phyloP scores from a whole-genome alignment of 2,329 filamentous ascomycete species.

The Neonectria magnoliae region DNA sequence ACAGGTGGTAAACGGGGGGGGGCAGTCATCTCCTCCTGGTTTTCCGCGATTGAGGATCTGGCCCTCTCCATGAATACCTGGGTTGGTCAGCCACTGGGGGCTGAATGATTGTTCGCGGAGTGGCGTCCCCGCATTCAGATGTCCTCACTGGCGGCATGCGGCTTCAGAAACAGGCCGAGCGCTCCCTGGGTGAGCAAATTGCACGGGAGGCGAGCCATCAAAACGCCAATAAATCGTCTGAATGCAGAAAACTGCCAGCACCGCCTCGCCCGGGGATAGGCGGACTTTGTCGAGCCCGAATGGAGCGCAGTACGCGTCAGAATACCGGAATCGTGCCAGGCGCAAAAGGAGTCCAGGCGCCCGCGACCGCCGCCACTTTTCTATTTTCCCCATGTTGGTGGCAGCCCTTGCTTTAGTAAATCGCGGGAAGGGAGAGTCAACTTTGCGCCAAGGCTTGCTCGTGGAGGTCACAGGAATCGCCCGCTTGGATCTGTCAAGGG shows the following conservation, averaged over 20 bases:
- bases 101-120: not conserved
- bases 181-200: not conserved
- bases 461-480: not conserved
- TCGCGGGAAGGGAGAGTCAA: not conserved
- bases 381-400: not conserved
- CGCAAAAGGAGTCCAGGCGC: not conserved
- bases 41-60: no score
- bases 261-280: not conserved
- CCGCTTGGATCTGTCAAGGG: not conserved
- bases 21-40: no score
- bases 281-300: not conserved
- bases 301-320: not conserved
- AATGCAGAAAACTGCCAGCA: no score
- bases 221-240: not conserved
- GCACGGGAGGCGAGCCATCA: not conserved
- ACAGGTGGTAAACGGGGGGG: no score
- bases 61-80: no score
- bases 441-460: not conserved
- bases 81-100: no score
- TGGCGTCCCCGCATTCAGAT: not conserved
- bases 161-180: not conserved
- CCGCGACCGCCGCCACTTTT: not conserved
- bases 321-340: not conserved
- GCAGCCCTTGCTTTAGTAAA: not conserved
- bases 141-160: not conserved